Percentiles rank a stretch among this genome's conserved stretches.
Conservation (phyloP, 495 filamentous ascomycete species). For the Penicillium robsamsonii region DNA sequence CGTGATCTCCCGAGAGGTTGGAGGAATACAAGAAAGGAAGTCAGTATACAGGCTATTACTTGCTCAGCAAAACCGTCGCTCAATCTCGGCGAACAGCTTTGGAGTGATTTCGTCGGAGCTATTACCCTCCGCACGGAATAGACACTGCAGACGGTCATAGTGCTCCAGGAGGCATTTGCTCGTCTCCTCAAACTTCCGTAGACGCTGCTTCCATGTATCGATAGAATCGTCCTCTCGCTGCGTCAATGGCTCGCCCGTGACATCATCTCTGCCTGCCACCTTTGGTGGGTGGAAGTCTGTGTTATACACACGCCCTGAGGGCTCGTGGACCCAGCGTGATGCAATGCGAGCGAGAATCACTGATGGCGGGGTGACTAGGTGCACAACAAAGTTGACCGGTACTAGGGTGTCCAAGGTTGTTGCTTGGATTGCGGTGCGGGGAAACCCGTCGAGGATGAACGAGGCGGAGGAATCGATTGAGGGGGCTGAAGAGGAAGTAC, state of each 20-base stretch:
- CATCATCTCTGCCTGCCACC: slow-evolving; percentile 77
- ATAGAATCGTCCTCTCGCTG: slow-evolving; percentile 82
- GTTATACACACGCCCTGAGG: slow-evolving; percentile 91
- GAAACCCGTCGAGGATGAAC: slow-evolving; percentile 96
- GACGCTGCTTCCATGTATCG: slow-evolving; percentile 75
- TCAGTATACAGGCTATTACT: slow-evolving; percentile 22
- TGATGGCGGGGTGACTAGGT: slow-evolving; percentile 49
- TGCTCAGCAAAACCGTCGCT: slow-evolving; percentile 62
- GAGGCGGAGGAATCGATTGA: slow-evolving; percentile 74
- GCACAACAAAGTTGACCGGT: slow-evolving; percentile 87
- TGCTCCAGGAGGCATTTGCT: slow-evolving; percentile 83
- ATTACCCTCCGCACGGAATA: slow-evolving; percentile 84
- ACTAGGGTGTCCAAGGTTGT: slow-evolving; percentile 71
- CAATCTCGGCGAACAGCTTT: slow-evolving; percentile 75
- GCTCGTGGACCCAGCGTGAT: slow-evolving; percentile 89
- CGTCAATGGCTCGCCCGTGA: slow-evolving; percentile 84
- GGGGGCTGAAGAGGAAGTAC: slow-evolving; percentile 23
- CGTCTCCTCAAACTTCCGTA: slow-evolving; percentile 81
- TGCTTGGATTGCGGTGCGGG: slow-evolving; percentile 81
- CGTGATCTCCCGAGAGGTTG: neutral
- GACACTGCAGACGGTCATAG: slow-evolving; percentile 79
- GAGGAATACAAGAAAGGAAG: slow-evolving; percentile 2
- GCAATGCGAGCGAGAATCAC: slow-evolving; percentile 88
- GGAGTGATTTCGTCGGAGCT: slow-evolving; percentile 93
- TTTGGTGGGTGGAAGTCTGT: slow-evolving; percentile 85